Conservation (phyloP, 2,329 filamentous ascomycete genomes). For the Coleophoma cylindrospora region DNA sequence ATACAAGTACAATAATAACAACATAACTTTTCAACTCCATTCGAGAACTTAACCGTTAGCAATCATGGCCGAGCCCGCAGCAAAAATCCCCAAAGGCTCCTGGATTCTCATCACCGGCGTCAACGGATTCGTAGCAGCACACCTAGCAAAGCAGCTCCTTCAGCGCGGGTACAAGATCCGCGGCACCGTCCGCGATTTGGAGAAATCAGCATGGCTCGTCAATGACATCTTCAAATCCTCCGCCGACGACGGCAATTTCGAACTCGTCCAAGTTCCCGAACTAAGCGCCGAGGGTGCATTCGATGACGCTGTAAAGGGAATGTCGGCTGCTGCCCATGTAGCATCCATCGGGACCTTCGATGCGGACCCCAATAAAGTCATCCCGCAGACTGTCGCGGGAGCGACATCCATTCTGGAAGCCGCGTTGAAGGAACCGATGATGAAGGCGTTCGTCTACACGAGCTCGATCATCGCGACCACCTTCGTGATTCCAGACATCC, state of each 20-base stretch:
- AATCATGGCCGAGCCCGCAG: background rate
- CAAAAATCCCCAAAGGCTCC: slow-evolving; percentile 23
- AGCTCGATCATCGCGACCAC: slow-evolving; percentile 23
- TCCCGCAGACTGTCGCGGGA: slow-evolving; percentile 32
- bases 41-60: background rate
- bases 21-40: no score
- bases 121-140: slow-evolving; percentile 39
- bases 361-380: slow-evolving; percentile 35
- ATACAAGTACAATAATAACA: no score
- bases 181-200: slow-evolving; percentile 34
- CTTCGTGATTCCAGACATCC: slow-evolving; percentile 11
- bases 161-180: slow-evolving; percentile 36
- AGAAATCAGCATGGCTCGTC: slow-evolving; percentile 29
- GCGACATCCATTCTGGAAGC: slow-evolving; percentile 33
- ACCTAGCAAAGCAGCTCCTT: slow-evolving; percentile 36
- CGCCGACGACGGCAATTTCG: slow-evolving; percentile 26
- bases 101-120: slow-evolving; percentile 39
- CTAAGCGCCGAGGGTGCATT: slow-evolving; percentile 32
- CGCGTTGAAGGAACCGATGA: slow-evolving; percentile 31
- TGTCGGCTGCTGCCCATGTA: slow-evolving; percentile 38
- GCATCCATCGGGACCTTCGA: slow-evolving; percentile 35
- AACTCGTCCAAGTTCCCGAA: slow-evolving; percentile 32
- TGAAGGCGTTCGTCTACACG: slow-evolving; percentile 36
- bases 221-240: slow-evolving; percentile 26
- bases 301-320: slow-evolving; percentile 34